These are phyloP conservation scores for Boletus reticuloceps DNA, from an alignment of 768 basidiomycete species.

Conservation along the genomic window DNA sequence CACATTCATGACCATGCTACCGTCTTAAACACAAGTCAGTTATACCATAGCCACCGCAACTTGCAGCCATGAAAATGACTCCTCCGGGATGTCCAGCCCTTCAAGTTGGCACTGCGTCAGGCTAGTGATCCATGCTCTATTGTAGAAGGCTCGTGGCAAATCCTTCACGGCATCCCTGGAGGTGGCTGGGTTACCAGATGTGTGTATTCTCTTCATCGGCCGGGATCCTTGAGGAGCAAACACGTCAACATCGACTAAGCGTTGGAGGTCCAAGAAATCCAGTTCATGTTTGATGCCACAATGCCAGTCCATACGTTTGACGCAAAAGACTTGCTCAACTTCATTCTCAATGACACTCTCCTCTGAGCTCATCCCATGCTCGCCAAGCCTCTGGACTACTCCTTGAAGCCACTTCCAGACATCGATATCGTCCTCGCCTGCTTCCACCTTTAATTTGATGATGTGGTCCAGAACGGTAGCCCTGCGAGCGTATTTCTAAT, in stretches of 20 bases:
- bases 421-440: not conserved
- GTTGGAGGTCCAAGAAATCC: not conserved
- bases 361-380: slow-evolving; percentile 14
- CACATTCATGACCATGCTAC: too few species aligned
- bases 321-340: not conserved
- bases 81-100: not conserved
- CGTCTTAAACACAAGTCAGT: too few species aligned
- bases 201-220: not conserved
- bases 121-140: not conserved
- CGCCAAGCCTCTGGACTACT: slow-evolving; percentile 1
- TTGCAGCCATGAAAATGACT: not conserved
- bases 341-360: slow-evolving; percentile 3
- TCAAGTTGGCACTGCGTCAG: not conserved
- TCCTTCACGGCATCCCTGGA: not conserved
- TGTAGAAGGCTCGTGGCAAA: not conserved
- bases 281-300: not conserved
- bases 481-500: not conserved
- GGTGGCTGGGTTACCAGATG: not conserved
- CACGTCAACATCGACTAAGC: not conserved
- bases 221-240: not conserved
- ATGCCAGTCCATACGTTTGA: not conserved
- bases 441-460: not conserved
- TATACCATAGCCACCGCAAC: not conserved
- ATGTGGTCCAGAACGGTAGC: not conserved
- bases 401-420: slow-evolving; percentile 7